These are phyloP conservation scores for Saturnispora halmiae DNA, from an alignment of 805 yeast species.

Conservation along the genomic window DNA sequence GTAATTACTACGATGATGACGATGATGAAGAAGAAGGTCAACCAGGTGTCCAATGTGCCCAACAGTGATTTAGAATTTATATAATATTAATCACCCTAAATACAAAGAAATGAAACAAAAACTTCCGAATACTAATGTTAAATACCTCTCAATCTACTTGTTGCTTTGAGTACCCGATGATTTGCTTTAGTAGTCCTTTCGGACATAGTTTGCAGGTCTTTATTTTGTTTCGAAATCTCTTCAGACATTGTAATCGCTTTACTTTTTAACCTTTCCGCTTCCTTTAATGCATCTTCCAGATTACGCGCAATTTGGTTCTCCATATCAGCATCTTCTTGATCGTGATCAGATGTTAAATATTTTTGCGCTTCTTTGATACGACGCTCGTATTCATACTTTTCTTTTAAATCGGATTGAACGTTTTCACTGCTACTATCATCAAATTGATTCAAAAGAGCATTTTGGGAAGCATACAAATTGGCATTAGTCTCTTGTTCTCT, in stretches of 20 bases:
- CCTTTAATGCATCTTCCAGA: conserved; percentile 63
- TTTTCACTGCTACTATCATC: conserved; percentile 23
- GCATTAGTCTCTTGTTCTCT: conserved; percentile 24
- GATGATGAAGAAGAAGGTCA: conserved; percentile 50
- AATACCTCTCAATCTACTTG: conserved; percentile 28
- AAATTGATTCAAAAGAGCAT: conserved; percentile 37
- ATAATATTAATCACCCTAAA: too few relatives aligned
- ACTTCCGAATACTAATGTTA: conserved; percentile 5
- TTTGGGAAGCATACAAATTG: conserved; percentile 22
- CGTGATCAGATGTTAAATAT: conserved; percentile 73
- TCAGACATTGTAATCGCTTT: conserved; percentile 65
- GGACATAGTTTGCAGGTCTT: conserved; percentile 63
- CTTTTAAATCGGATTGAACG: conserved; percentile 24
- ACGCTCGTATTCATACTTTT: conserved; percentile 44
- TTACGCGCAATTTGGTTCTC: conserved; percentile 82
- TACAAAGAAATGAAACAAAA: background rate
- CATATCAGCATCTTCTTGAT: conserved; percentile 86
- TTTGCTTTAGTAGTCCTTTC: conserved; percentile 81
- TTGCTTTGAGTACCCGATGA: conserved; percentile 45
- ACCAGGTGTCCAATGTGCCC: conserved; percentile 87
- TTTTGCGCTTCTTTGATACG: conserved; percentile 50
- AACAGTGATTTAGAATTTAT: conserved; percentile 53
- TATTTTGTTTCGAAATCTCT: conserved; percentile 74
- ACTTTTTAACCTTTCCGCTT: conserved; percentile 60
- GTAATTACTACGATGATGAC: conserved; percentile 33